Evolutionary conservation across 345 rosid species (phyloP), one percentile per base, ranked within the genome.

Genomic region (Zanthoxylum bungeanum): DNA sequence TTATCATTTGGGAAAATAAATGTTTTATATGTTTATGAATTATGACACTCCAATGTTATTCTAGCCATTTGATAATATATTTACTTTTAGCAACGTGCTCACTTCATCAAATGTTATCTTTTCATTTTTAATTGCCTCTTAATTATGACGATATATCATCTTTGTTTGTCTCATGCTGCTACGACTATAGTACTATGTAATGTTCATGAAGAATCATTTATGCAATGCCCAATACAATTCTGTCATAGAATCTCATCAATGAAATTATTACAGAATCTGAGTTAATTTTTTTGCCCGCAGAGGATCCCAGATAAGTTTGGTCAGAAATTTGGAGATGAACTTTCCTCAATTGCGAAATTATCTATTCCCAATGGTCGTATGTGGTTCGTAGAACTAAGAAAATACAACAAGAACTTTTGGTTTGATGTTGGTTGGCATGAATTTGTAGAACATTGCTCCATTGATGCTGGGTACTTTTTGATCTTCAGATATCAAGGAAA

Each of bases 351-450:
- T 56, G 82, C 61, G 17, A 76, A 63, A 19, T 63, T 84, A 3
- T 21, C 70, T 1, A 59, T 70, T 49, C 85, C 87, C 1, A 64
- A 37, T 50, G 85, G 85, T 40, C 72, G 52, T 31, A 30, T 72
- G 9, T 81, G 77, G 78, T 65, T 31, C 6, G 83, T 79, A 53
- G 81, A 73, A 36, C 59, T 81, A 52, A 67, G 33, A 66, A 79
- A 72, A 34, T 63, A 40, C 46, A 61, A 73, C 25, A 50, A 31
- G 22, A 75, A 57, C 40, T 36, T 74, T 31, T 84, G 87, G 85
- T 75, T 81, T 68, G 68, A 73, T 17, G 31, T 21, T 33, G 84
- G 85, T 30, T 82, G 88, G 85, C 67, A 76, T 37, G 77, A 75
- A 44, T 84, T 82, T 50, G n/a, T 71, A 3, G 70, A 74, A 22